Conservation (phyloP, 352 stramenopile species). For the Globisporangium uncinulatum region DNA sequence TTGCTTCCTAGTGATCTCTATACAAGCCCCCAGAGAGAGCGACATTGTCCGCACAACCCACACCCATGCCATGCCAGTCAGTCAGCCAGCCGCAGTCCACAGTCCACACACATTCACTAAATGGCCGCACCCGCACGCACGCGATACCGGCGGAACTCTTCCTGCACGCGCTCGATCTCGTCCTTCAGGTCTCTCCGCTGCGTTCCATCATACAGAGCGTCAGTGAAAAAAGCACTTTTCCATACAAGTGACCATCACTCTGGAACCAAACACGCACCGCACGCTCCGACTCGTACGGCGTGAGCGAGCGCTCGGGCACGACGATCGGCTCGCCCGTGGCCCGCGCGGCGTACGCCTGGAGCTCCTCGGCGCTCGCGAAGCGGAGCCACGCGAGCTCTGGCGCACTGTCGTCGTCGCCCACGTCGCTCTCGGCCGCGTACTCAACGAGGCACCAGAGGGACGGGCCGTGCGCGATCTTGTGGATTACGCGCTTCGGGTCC, state of each 20-base stretch:
- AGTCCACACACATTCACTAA: background rate
- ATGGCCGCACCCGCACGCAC: conserved; percentile 50
- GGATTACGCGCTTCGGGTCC: conserved; percentile 55
- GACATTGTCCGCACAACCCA: background rate
- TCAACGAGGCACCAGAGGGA: conserved; percentile 80
- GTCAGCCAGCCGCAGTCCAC: too few species aligned
- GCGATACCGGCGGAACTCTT: conserved; percentile 85
- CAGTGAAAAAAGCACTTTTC: background rate
- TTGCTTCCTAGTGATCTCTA: conserved; percentile 86
- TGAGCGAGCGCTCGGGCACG: conserved; percentile 62
- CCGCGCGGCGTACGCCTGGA: conserved; percentile 50
- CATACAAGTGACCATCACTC: background rate
- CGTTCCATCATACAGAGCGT: background rate
- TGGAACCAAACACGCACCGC: conserved; percentile 33
- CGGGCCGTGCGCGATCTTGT: conserved; percentile 56
- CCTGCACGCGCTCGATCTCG: conserved; percentile 78
- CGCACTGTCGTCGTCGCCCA: conserved; percentile 47
- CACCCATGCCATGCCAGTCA: too few species aligned
- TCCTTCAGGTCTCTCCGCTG: conserved; percentile 80
- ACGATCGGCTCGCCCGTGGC: conserved; percentile 56
- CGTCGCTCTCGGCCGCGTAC: conserved; percentile 64
- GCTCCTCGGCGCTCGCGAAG: conserved; percentile 55
- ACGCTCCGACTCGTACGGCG: conserved; percentile 64
- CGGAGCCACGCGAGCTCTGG: conserved; percentile 67
- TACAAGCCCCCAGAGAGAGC: background rate